Evolutionary conservation across 169 alveolate genomes (phyloP).

Genomic region (Plasmodium adleri): DNA sequence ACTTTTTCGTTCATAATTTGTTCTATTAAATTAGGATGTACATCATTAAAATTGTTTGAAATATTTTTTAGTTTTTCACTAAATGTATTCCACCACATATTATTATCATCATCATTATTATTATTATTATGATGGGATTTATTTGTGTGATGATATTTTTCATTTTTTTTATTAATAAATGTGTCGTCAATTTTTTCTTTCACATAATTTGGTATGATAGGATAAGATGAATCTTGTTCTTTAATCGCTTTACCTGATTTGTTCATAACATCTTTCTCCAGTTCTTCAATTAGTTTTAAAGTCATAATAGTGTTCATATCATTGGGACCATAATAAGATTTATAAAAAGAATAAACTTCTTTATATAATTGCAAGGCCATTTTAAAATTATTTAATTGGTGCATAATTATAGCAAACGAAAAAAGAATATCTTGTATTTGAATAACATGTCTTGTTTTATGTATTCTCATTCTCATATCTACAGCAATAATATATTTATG

Average conservation of each 20-base stretch:
- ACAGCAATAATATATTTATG: constrained; percentile 87
- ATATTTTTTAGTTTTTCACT: constrained; percentile 29
- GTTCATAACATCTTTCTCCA: constrained; percentile 55
- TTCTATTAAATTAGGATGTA: constrained; percentile 55
- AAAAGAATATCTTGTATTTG: constrained; percentile 87
- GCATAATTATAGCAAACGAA: constrained; percentile 89
- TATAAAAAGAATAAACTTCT: constrained; percentile 86
- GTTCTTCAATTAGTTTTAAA: constrained; percentile 78
- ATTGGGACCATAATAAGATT: constrained; percentile 83
- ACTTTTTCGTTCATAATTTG: constrained; percentile 71
- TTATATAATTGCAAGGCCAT: constrained; percentile 86
- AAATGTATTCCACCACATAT: constrained; percentile 13
- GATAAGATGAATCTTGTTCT: not conserved
- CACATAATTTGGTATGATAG: no score
- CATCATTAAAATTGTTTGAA: constrained; percentile 5
- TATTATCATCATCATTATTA: constrained; percentile 8
- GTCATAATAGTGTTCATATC: constrained; percentile 86
- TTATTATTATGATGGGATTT: constrained; percentile 8
- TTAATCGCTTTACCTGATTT: constrained; percentile 10
- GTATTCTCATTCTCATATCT: constrained; percentile 90
- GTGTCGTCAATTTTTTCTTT: not conserved
- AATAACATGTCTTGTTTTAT: constrained; percentile 83
- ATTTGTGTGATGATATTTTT: constrained; percentile 6
- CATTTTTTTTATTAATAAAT: not conserved
- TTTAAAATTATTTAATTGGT: constrained; percentile 86